phyloP scores from a whole-genome alignment of 352 stramenopile species.

The Phytopythium delawarense region DNA sequence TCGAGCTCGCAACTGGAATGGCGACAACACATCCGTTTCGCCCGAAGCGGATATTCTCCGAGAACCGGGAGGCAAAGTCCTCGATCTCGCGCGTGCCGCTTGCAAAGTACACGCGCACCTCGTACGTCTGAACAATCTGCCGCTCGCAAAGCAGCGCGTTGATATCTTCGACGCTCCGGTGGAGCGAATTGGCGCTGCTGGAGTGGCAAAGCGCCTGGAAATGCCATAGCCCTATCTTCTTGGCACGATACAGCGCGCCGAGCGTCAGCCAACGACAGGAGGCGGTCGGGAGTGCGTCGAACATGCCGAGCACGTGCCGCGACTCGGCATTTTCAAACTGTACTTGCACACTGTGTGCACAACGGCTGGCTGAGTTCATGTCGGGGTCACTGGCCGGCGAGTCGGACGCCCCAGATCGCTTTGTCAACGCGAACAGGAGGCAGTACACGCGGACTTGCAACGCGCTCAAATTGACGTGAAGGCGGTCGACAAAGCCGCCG shows the following conservation, averaged over 20 bases:
- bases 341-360: conserved; percentile 12
- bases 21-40: conserved; percentile 51
- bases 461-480: conserved; percentile 32
- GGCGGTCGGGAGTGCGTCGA: conserved; percentile 26
- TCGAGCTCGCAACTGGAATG: conserved; percentile 9
- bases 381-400: neutral
- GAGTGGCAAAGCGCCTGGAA: conserved; percentile 41
- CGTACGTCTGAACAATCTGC: conserved; percentile 58
- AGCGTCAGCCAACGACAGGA: conserved; percentile 49
- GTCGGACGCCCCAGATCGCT: neutral
- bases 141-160: conserved; percentile 39
- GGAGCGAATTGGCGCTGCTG: conserved; percentile 42
- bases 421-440: conserved; percentile 42
- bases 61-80: conserved; percentile 39
- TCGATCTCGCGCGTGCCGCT: conserved; percentile 17
- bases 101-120: conserved; percentile 40
- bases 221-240: conserved; percentile 43
- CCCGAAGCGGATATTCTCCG: conserved; percentile 62
- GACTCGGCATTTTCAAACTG: conserved; percentile 57
- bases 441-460: conserved; percentile 44
- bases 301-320: conserved; percentile 37
- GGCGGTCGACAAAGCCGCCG: conserved; percentile 46
- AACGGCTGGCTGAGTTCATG: neutral
- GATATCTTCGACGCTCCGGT: conserved; percentile 45
- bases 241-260: conserved; percentile 44